Conservation (phyloP, 2,329 filamentous ascomycete genomes). For the Cercospora sesami region DNA sequence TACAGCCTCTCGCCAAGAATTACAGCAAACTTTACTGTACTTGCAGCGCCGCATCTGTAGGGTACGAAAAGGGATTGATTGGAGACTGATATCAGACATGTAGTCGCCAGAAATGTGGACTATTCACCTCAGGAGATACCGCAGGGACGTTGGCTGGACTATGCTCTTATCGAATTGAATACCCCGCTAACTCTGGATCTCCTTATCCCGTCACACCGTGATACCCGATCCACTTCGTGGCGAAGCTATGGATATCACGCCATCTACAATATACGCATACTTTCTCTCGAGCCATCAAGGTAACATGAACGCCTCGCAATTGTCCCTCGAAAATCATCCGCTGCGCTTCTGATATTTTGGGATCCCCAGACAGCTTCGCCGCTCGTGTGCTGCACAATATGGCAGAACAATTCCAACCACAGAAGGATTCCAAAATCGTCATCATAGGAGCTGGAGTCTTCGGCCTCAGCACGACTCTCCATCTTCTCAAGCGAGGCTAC, state of each 20-base stretch:
- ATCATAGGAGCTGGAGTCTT: slow-evolving; percentile 50
- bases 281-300: background rate
- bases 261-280: background rate
- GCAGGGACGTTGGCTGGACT: too few species aligned
- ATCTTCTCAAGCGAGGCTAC: slow-evolving; percentile 32
- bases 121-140: too few species aligned
- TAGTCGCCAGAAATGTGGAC: too few species aligned
- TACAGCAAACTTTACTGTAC: too few species aligned
- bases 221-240: background rate
- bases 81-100: too few species aligned
- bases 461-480: slow-evolving; percentile 45
- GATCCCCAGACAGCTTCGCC: too few species aligned
- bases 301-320: background rate
- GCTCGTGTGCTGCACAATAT: background rate
- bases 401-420: slow-evolving; percentile 10
- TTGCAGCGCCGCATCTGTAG: too few species aligned
- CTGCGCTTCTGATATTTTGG: too few species aligned
- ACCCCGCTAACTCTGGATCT: background rate
- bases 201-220: background rate
- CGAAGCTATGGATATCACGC: background rate
- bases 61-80: too few species aligned
- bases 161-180: background rate
- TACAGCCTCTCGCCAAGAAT: too few species aligned
- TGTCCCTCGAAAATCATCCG: too few species aligned
- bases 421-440: slow-evolving; percentile 27